Base-by-base conservation (phyloP, 495 filamentous ascomycete species). In the Aspergillus wentii region DNA sequence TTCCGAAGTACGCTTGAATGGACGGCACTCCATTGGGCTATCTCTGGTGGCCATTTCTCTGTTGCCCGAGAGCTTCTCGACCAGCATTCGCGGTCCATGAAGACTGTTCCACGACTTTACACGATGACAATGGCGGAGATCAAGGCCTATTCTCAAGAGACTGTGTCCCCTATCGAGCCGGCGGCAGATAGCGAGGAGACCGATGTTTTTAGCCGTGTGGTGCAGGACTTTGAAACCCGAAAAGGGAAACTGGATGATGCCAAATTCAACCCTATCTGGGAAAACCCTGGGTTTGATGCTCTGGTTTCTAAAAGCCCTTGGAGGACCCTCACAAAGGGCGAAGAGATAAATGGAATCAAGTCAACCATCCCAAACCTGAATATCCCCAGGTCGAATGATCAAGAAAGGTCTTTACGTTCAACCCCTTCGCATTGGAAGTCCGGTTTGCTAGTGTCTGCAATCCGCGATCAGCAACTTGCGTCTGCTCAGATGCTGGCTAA, bases 21-120 rank as follows among this genome's bases (percentile, higher is more conserved):
- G 38, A 56, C 49, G 2, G 49, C 49, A 7, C 13, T 52, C 7
- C 49, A 52, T 33, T 43, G 33, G 33, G 34, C 40, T n/a, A 17
- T 44, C 10, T 40, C 25, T 41, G 17, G 32, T 2, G 31, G 44
- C 2, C 35, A 52, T 17, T n/a, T 28, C 0, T 33, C 35, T 2
- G 19, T 34, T 18, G 34, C 42, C 1, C 38, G 38, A 15, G 10
- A 33, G 20, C 44, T 52, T 8, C 23, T 48, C 2, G 35, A 44
- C 1, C 35, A 38, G 17, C 41, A 44, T 28, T 17, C 33, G 5
- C 17, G 8, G 9, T 33, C 29, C 0, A 9, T 32, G 15, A 6
- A n/a, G 3, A 3, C 30, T 13, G 18, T 26, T 3, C 26, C 41
- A 3, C 5, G 4, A 8, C 18, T 44, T 13, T 19, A 17, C 10